Conservation (phyloP, 2,329 filamentous ascomycete genomes). For the Talaromyces sp. region DNA sequence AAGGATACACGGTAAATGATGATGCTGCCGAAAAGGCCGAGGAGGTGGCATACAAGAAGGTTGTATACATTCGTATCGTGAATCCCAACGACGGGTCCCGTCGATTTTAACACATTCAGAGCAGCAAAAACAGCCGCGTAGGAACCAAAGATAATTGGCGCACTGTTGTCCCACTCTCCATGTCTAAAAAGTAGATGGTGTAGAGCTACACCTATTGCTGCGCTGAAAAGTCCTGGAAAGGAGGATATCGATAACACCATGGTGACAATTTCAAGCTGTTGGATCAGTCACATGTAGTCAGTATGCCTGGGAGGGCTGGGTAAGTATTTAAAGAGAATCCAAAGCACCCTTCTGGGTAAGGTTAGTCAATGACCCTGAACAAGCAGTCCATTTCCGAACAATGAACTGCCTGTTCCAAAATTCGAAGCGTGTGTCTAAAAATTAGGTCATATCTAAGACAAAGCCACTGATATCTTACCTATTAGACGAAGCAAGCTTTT, state of each 20-base stretch:
- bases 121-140: neutral
- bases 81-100: neutral
- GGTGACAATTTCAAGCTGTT: neutral
- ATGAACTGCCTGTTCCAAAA: neutral
- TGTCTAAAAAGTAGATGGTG: slow-evolving; percentile 12
- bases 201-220: slow-evolving; percentile 8
- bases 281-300: neutral
- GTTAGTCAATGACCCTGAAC: neutral
- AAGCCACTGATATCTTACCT: neutral
- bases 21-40: slow-evolving; percentile 23
- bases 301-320: neutral
- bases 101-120: neutral
- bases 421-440: neutral
- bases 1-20: slow-evolving; percentile 27
- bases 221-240: neutral
- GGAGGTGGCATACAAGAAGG: slow-evolving; percentile 9
- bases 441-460: neutral
- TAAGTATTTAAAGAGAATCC: neutral
- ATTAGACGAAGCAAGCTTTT: neutral
- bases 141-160: neutral
- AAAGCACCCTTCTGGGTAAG: neutral
- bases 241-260: slow-evolving; percentile 3
- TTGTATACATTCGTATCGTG: neutral
- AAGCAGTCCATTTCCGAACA: neutral
- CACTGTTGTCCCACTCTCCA: slow-evolving; percentile 18